Evolutionary conservation across 2,329 filamentous ascomycete genomes (phyloP).

Genomic region (Hymenoscyphus fraxineus): DNA sequence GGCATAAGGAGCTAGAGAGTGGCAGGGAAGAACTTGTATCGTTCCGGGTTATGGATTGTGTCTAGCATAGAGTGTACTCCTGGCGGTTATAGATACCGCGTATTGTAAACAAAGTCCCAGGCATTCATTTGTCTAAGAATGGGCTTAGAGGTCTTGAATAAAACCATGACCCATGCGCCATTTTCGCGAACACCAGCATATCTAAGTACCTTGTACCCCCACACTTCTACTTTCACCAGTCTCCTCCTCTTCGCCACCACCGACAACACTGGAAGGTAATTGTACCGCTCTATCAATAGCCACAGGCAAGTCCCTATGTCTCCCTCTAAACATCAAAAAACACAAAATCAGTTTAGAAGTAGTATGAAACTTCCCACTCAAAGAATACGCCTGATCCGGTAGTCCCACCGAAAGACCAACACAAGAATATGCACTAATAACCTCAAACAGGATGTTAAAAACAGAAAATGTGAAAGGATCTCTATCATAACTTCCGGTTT

Average conservation of each 20-base stretch:
- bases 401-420: conserved; percentile 58
- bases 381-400: conserved; percentile 50
- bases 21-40: too few relatives aligned
- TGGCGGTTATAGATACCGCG: too few relatives aligned
- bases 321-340: conserved; percentile 53
- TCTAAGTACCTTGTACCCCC: neutral
- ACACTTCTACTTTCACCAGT: neutral
- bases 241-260: conserved; percentile 1
- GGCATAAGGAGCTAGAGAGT: too few relatives aligned
- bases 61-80: too few relatives aligned
- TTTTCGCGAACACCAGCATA: neutral
- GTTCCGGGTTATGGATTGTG: too few relatives aligned
- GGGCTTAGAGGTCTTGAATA: too few relatives aligned
- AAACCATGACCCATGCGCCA: too few relatives aligned
- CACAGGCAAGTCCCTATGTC: conserved; percentile 53
- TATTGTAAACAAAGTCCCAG: too few relatives aligned
- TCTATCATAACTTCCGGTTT: conserved; percentile 50
- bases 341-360: conserved; percentile 56
- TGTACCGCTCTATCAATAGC: conserved; percentile 51
- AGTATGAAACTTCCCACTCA: conserved; percentile 51
- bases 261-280: neutral
- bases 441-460: conserved; percentile 59
- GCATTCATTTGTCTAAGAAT: too few relatives aligned
- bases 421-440: conserved; percentile 55
- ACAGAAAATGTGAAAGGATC: conserved; percentile 52